A percentile compares a stretch with the other conserved stretches of the same genome.
Conservation (phyloP, 2,329 filamentous ascomycete genomes). For the Epichloe hybrida region DNA sequence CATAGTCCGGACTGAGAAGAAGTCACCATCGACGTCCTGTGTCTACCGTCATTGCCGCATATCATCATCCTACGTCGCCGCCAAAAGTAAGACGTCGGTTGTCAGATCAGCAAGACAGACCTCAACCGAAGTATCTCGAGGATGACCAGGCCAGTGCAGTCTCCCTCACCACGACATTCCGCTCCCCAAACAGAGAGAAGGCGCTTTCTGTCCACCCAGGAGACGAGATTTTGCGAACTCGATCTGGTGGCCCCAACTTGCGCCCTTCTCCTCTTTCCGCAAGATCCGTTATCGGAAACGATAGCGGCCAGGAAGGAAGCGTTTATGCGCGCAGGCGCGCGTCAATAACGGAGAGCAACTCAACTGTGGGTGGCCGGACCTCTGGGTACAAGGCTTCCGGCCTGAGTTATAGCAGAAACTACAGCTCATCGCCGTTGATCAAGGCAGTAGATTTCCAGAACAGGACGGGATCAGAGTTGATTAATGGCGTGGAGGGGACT, state of each 20-base stretch:
- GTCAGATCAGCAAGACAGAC: constrained; percentile 42
- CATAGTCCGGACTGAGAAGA: constrained; percentile 35
- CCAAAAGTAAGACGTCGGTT: constrained; percentile 37
- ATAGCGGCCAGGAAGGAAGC: constrained; percentile 20
- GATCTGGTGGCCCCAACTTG: constrained; percentile 17
- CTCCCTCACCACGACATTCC: constrained; percentile 31
- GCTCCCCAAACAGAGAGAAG: constrained; percentile 29
- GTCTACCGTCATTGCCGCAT: constrained; percentile 34
- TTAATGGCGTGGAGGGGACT: constrained; percentile 48
- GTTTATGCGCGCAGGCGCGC: constrained; percentile 22
- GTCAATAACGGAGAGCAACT: constrained; percentile 34
- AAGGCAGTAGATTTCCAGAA: constrained; percentile 23
- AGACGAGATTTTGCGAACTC: constrained; percentile 23
- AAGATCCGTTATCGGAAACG: constrained; percentile 34
- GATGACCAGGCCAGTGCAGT: constrained; percentile 29
- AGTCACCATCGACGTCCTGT: constrained; percentile 37
- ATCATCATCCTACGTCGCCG: constrained; percentile 34
- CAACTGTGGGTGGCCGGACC: constrained; percentile 26
- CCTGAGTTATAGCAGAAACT: constrained; percentile 21
- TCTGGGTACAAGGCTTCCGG: constrained; percentile 27
- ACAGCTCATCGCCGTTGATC: constrained; percentile 48
- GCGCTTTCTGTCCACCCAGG: constrained; percentile 24
- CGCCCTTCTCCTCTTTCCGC: constrained; percentile 36
- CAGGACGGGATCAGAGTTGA: constrained; percentile 15
- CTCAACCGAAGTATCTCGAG: constrained; percentile 23